Evolutionary conservation across 352 stramenopile genomes (phyloP).

Genomic region (Phytophthora sp.): DNA sequence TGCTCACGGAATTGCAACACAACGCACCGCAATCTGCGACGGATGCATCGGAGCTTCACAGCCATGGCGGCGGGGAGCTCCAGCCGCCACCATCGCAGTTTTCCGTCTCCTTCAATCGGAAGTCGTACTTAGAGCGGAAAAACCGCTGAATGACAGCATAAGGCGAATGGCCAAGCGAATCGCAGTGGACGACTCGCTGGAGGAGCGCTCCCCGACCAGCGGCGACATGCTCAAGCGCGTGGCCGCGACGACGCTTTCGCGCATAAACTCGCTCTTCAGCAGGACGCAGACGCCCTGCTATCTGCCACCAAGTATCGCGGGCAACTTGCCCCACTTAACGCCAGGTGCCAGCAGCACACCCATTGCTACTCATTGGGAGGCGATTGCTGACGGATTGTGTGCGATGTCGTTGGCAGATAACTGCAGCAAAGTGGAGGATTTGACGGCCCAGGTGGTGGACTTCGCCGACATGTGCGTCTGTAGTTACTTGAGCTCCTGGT

Average conservation of each 20-base stretch:
- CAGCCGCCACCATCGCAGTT: slow-evolving; percentile 1
- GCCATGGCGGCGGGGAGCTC: slow-evolving; percentile 46
- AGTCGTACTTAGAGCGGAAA: slow-evolving; percentile 23
- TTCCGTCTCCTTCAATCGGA: slow-evolving; percentile 5
- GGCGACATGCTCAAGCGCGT: slow-evolving; percentile 38
- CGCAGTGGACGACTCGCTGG: not conserved
- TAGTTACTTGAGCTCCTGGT: not conserved
- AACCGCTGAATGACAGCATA: not conserved
- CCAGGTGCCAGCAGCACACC: slow-evolving; percentile 42
- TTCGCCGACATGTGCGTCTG: slow-evolving; percentile 71
- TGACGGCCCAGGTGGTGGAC: slow-evolving; percentile 70
- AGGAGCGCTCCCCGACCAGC: slow-evolving; percentile 27
- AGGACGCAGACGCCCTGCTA: slow-evolving; percentile 71
- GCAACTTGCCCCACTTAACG: slow-evolving; percentile 76
- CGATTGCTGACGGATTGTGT: not conserved
- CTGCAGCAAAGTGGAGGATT: slow-evolving; percentile 55
- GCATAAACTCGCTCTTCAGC: slow-evolving; percentile 38
- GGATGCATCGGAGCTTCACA: slow-evolving; percentile 52
- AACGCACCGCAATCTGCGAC: slow-evolving; percentile 45
- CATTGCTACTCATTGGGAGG: not conserved
- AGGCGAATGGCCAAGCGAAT: slow-evolving; percentile 10
- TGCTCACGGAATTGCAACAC: not conserved
- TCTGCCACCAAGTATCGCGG: slow-evolving; percentile 65
- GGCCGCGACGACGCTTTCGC: slow-evolving; percentile 20
- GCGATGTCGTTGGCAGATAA: slow-evolving; percentile 76